A percentile compares a stretch with the other conserved stretches of the same genome.
phyloP scores from a whole-genome alignment of 345 rosid species.

The Clarkia xantiana region DNA sequence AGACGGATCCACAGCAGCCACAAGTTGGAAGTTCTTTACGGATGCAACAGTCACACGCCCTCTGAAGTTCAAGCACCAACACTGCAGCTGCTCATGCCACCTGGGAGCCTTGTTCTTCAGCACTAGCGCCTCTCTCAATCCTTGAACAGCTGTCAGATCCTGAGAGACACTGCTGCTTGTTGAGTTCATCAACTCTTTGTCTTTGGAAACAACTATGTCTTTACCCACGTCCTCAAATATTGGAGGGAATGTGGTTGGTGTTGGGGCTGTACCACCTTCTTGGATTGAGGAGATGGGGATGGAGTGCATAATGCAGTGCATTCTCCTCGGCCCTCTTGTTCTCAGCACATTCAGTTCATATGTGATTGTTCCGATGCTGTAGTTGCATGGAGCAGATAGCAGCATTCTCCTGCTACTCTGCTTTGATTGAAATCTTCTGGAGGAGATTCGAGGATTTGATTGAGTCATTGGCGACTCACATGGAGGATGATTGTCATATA shows the following conservation, averaged over 20 bases:
- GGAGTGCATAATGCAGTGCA: constrained; percentile 57
- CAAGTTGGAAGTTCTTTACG: constrained; percentile 87
- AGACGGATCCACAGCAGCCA: constrained; percentile 40
- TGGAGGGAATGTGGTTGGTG: constrained; percentile 30
- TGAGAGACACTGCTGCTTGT: constrained; percentile 10
- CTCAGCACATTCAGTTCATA: constrained; percentile 73
- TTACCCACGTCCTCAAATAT: constrained; percentile 7
- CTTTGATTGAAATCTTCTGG: constrained; percentile 24
- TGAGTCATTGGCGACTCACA: constrained; percentile 12
- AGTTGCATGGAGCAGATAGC: constrained; percentile 25
- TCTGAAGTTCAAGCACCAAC: constrained; percentile 88
- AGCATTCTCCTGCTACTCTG: constrained; percentile 15
- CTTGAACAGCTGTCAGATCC: background rate
- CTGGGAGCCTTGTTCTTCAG: constrained; percentile 87
- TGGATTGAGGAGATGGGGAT: constrained; percentile 53
- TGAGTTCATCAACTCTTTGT: constrained; percentile 26
- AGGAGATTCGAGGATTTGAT: too few relatives aligned
- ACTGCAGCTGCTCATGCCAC: constrained; percentile 94
- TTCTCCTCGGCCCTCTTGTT: constrained; percentile 87
- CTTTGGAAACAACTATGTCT: constrained; percentile 10
- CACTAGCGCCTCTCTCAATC: constrained; percentile 21
- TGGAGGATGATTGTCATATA: constrained; percentile 52
- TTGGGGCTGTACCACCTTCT: constrained; percentile 51
- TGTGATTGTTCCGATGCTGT: constrained; percentile 35
- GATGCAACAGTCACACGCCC: constrained; percentile 93